Percentiles rank a stretch among this genome's conserved stretches.
Evolutionary conservation across 495 filamentous ascomycete genomes (phyloP).

Genomic region (Xylaria intraflava): DNA sequence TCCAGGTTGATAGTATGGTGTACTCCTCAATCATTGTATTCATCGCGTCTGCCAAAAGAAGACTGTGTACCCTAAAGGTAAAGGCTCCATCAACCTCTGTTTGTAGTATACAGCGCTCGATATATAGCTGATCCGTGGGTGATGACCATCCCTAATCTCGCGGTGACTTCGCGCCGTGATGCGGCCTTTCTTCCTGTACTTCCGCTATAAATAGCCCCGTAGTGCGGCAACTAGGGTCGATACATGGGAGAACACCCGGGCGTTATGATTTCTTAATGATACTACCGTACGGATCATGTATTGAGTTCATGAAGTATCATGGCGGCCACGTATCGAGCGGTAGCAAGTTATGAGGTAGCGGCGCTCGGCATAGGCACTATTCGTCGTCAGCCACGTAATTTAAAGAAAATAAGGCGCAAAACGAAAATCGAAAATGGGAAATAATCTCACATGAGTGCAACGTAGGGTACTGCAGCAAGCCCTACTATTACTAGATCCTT

Average conservation of each 20-base stretch:
- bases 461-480: conserved; percentile 46
- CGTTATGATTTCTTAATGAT: not conserved
- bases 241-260: not conserved
- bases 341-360: conserved; percentile 49
- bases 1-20: no score
- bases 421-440: not conserved
- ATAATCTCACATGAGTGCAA: conserved; percentile 53
- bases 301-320: conserved; percentile 9
- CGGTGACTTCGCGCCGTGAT: no score
- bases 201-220: no score
- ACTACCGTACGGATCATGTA: not conserved
- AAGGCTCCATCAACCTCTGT: no score
- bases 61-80: no score
- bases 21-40: no score
- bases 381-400: conserved; percentile 14
- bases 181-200: no score
- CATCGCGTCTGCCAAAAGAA: no score
- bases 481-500: conserved; percentile 47
- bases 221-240: conserved; percentile 1
- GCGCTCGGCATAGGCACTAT: conserved; percentile 55
- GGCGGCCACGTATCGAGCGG: conserved; percentile 30
- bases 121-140: no score
- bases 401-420: conserved; percentile 6
- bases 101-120: no score
- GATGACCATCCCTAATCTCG: no score